phyloP scores from a whole-genome alignment of 2,329 filamentous ascomycete genomes.

The Xylaria sp. region DNA sequence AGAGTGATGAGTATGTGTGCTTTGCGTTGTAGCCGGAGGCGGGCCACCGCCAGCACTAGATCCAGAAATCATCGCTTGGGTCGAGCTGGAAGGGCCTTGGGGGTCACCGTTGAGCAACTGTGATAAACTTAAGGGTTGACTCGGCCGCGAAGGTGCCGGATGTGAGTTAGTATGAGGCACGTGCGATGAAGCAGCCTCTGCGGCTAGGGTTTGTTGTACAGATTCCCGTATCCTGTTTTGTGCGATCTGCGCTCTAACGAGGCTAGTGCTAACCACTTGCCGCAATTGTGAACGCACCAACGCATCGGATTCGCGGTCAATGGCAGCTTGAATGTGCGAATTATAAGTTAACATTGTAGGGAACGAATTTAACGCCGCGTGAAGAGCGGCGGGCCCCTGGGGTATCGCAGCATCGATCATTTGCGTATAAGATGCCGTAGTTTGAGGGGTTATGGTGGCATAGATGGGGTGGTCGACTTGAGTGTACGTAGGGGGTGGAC shows the following conservation, averaged over 20 bases:
- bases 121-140: constrained; percentile 32
- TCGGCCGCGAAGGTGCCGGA: constrained; percentile 26
- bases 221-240: constrained; percentile 52
- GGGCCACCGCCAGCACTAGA: constrained; percentile 15
- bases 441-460: constrained; percentile 50
- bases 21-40: constrained; percentile 26
- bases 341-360: constrained; percentile 62
- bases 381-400: constrained; percentile 60
- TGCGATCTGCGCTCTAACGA: constrained; percentile 59
- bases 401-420: constrained; percentile 66
- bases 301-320: constrained; percentile 63
- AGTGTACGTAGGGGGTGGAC: constrained; percentile 43
- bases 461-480: constrained; percentile 49
- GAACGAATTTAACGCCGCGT: constrained; percentile 58
- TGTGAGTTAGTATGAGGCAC: constrained; percentile 19
- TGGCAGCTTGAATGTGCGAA: constrained; percentile 60
- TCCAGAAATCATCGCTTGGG: background rate
- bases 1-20: constrained; percentile 22
- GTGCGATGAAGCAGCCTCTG: constrained; percentile 24
- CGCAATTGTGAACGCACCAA: constrained; percentile 61
- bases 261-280: constrained; percentile 59
- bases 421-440: constrained; percentile 58
- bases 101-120: constrained; percentile 30
- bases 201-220: constrained; percentile 41
- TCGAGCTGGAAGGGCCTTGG: constrained; percentile 23